A percentile compares a stretch with the other conserved stretches of the same genome.
These are phyloP conservation scores for Phylloboletellus chloephorus DNA, from an alignment of 1,284 basidiomycete genomes.

Conservation along the genomic window DNA sequence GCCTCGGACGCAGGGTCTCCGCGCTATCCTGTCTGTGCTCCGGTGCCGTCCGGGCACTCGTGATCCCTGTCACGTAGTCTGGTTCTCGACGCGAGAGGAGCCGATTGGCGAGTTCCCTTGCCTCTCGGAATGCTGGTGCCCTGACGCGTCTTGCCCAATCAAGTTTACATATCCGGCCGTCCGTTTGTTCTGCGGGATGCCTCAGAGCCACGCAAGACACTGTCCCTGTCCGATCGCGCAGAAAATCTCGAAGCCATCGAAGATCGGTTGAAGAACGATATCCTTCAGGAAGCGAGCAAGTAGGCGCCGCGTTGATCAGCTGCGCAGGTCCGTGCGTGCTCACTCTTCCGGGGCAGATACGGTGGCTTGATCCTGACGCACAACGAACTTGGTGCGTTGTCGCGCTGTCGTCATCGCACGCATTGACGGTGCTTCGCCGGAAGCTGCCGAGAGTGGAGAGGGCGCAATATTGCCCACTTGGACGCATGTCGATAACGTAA, in stretches of 20 bases:
- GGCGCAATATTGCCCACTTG: slow-evolving; percentile 90
- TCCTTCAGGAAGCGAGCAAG: slow-evolving; percentile 83
- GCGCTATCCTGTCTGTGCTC: slow-evolving; percentile 87
- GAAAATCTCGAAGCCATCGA: slow-evolving; percentile 97
- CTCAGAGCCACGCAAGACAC: slow-evolving; percentile 74
- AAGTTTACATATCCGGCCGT: slow-evolving; percentile 86
- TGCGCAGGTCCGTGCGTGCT: not conserved
- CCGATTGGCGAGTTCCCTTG: slow-evolving; percentile 55
- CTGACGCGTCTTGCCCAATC: not conserved
- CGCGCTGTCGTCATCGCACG: not conserved
- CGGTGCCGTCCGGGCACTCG: slow-evolving; percentile 64
- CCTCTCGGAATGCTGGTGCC: not conserved
- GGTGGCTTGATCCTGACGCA: slow-evolving; percentile 93
- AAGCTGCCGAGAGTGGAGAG: slow-evolving; percentile 64
- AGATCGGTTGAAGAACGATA: slow-evolving; percentile 84
- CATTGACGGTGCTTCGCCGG: not conserved
- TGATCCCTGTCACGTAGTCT: slow-evolving; percentile 68
- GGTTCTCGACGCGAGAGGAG: slow-evolving; percentile 83
- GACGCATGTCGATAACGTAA: slow-evolving; percentile 84
- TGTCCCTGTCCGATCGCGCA: slow-evolving; percentile 85
- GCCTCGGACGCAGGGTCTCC: slow-evolving; percentile 88
- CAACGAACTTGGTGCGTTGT: slow-evolving; percentile 68
- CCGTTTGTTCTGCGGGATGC: slow-evolving; percentile 96
- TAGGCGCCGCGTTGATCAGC: slow-evolving; percentile 30
- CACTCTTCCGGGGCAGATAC: slow-evolving; percentile 45